These are phyloP conservation scores for Lepidopterella palustris DNA, from an alignment of 495 filamentous ascomycete genomes.

Conservation along the genomic window DNA sequence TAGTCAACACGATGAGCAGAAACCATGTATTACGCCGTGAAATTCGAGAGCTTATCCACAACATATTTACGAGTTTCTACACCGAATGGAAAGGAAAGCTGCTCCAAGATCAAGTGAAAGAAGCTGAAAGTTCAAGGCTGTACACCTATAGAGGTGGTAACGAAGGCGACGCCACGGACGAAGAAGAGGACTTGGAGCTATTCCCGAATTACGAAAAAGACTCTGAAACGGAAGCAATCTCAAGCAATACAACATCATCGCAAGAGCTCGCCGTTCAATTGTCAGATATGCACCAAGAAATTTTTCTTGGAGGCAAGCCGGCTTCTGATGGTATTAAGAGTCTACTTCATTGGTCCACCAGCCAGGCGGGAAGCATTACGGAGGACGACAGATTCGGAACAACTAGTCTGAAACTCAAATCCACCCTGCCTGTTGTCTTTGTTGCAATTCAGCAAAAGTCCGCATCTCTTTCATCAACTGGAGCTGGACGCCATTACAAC, in stretches of 20 bases:
- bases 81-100: conserved; percentile 69
- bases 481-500: conserved; percentile 53
- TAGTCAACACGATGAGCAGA: neutral
- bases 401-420: neutral
- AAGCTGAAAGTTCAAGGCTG: conserved; percentile 61
- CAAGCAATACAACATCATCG: conserved; percentile 26
- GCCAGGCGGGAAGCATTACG: conserved; percentile 7
- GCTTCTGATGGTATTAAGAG: conserved; percentile 10
- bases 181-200: conserved; percentile 66
- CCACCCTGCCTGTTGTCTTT: conserved; percentile 43
- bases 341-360: conserved; percentile 21
- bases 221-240: conserved; percentile 24
- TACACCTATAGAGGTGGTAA: conserved; percentile 74
- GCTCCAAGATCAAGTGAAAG: conserved; percentile 62
- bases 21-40: neutral
- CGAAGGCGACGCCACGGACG: conserved; percentile 67
- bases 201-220: conserved; percentile 70
- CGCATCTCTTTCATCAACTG: conserved; percentile 45
- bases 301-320: conserved; percentile 36
- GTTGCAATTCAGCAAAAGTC: conserved; percentile 48
- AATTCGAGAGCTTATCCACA: conserved; percentile 4
- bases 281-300: conserved; percentile 47
- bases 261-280: conserved; percentile 45
- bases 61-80: conserved; percentile 63
- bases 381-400: conserved; percentile 7